Evolutionary conservation across 2,329 filamentous ascomycete genomes (phyloP), one percentile per base, ranked within the genome.

Genomic region (Exserohilum rostratum): DNA sequence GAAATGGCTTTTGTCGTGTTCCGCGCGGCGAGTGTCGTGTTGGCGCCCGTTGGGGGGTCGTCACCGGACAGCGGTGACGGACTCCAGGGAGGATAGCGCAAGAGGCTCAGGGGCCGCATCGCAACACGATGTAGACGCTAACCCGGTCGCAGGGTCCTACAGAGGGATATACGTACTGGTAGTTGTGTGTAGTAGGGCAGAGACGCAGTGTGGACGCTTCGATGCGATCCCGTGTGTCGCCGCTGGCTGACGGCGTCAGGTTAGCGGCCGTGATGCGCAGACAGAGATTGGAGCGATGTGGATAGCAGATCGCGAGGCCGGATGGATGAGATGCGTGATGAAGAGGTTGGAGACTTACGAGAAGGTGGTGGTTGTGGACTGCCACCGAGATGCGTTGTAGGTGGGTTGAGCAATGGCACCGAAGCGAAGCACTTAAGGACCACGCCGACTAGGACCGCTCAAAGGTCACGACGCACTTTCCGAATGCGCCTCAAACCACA

Each of bases 191-290:
- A 58, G 52, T 51, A 49, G 48, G 61, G 62, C 60, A 61, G 60
- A 65, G 62, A 61, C 61, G 63, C 61, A 58, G 59, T 59, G 45
- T 60, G 55, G 58, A 65, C 58, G 64, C 60, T 69, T 68, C 63
- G 67, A 70, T 67, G 58, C 60, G 60, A 55, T 69, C 71, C 68
- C 70, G 71, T 72, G 62, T 68, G 66, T 67, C 70, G 70, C 72
- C 71, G 71, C 66, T 66, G 58, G 64, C 61, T 71, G 70, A 52
- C 60, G 61, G 60, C 66, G 58, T 62, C 64, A 60, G 60, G 72
- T 73, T 57, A 74, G 71, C 62, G 62, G 62, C 51, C 55, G 53
- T 47, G 46, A 60, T 63, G 67, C 62, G 62, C 65, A 65, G 33
- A 56, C 55, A 47, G 60, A 47, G 37, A 55, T 61, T 53, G 46